phyloP scores from a whole-genome alignment of 331 rosid genomes.

The Dryas integrifolia region DNA sequence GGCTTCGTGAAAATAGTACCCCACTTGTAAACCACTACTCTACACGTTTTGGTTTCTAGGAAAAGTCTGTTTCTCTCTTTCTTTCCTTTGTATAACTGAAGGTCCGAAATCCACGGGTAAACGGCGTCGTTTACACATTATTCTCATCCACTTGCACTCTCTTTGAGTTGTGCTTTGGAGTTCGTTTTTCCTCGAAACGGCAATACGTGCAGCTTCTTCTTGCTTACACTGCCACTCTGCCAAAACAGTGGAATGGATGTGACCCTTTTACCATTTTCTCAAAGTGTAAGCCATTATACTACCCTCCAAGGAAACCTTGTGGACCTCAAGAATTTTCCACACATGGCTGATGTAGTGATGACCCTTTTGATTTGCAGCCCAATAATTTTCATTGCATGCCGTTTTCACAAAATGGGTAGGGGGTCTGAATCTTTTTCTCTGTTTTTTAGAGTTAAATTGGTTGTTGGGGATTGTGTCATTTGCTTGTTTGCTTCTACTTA shows the following conservation, averaged over 20 bases:
- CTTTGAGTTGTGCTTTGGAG: slow-evolving; percentile 27
- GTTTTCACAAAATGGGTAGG: slow-evolving; percentile 23
- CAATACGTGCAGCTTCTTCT: background rate
- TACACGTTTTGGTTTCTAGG: slow-evolving; percentile 10
- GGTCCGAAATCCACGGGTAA: background rate
- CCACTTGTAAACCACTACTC: background rate
- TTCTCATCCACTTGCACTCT: background rate
- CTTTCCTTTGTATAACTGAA: background rate
- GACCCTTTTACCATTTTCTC: background rate
- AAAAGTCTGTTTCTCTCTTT: background rate
- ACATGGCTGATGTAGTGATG: background rate
- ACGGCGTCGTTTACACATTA: slow-evolving; percentile 3
- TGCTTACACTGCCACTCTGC: background rate
- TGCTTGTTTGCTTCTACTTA: background rate
- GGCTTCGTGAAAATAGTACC: background rate
- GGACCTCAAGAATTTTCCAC: slow-evolving; percentile 5
- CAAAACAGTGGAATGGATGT: background rate
- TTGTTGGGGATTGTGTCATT: background rate
- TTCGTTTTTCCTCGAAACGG: slow-evolving; percentile 34
- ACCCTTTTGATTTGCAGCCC: background rate
- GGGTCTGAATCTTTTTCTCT: background rate
- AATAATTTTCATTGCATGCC: slow-evolving; percentile 21
- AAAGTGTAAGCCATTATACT: background rate
- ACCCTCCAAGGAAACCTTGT: background rate
- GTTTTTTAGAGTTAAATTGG: background rate